A percentile compares a stretch with the other conserved stretches of the same genome.
These are phyloP conservation scores for Coemansia sp. DNA, from an alignment of 192 early-diverging fungal species.

Conservation along the genomic window DNA sequence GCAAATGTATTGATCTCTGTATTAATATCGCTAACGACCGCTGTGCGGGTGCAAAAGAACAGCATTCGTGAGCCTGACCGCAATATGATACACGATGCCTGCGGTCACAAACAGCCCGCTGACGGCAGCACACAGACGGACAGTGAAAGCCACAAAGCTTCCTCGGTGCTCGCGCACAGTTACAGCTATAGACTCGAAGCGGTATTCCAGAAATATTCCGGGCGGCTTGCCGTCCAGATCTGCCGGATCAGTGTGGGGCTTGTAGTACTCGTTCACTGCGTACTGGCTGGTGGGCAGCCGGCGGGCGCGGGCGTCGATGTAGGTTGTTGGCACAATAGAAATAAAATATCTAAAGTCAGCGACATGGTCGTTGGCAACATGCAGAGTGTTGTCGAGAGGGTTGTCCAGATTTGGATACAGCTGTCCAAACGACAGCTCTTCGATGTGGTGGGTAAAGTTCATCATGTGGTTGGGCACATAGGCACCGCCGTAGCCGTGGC, in stretches of 20 bases:
- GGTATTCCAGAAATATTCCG: constrained; percentile 88
- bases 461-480: constrained; percentile 64
- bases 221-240: constrained; percentile 21
- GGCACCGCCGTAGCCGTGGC: constrained; percentile 78
- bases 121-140: constrained; percentile 80
- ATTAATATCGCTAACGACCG: too few species aligned
- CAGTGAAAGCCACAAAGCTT: constrained; percentile 69
- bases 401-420: constrained; percentile 82
- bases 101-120: constrained; percentile 77
- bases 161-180: constrained; percentile 65
- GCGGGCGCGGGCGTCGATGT: constrained; percentile 58
- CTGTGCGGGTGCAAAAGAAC: too few species aligned
- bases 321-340: constrained; percentile 79
- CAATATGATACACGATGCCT: constrained; percentile 52
- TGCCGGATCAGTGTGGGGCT: constrained; percentile 6
- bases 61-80: too few species aligned
- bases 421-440: constrained; percentile 86
- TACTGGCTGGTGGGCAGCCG: constrained; percentile 88
- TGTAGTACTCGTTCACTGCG: constrained; percentile 81
- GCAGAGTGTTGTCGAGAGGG: constrained; percentile 80
- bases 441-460: constrained; percentile 94
- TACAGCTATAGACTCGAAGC: constrained; percentile 85
- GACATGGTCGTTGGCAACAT: constrained; percentile 59
- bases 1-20: too few species aligned
- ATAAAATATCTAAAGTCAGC: constrained; percentile 87